Base-by-base conservation (phyloP, 257 asterid species). In the Forsythia viridissima region DNA sequence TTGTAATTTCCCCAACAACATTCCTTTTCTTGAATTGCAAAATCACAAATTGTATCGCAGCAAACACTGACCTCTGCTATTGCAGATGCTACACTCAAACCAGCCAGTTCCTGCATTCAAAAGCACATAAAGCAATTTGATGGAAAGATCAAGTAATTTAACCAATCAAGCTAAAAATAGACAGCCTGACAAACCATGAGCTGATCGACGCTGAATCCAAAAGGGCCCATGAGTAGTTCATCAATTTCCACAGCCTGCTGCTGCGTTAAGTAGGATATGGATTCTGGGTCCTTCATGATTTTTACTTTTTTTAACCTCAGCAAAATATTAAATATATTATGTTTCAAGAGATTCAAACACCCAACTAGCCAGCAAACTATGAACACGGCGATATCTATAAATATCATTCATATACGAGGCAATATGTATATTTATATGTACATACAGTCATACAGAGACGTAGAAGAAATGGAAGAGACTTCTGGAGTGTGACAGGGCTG, bases 61-160 rank as follows among this genome's bases (percentile, higher is more conserved):
- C 63, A 11, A 24, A 72, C 9, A 4, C 52, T 74, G 67, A 84
- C 88, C 86, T 81, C 86, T 24, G 78, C 86, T 79, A 85, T 76
- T 52, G 88, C 86, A 67, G 85, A 48, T 12, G 87, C 85, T 42
- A 81, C 83, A 43, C 81, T 81, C 77, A 81, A 72, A 51, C 87
- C 85, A 52, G 85, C 82, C 81, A 84, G 73, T 70, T 84, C 85
- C 87, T 84, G 36, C 21, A 70, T 20, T 13, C 70, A 52, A 36
- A 78, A 84, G n/a, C 57, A 72, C 18, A 66, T 13, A 15, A 36
- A 46, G 20, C 24, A 73, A 21, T 46, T 36, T 3, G n/a, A 69
- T 13, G 16, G 30, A 5, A 69, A 69, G 24, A 24, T 63, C 12
- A 59, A 59, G 34, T 59, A 59, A 18, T 57, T 57, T 16, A 63